Percentiles rank a stretch among this genome's conserved stretches.
phyloP scores from a whole-genome alignment of 1,139 yeast genomes.

The Suhomyces guaymorum region DNA sequence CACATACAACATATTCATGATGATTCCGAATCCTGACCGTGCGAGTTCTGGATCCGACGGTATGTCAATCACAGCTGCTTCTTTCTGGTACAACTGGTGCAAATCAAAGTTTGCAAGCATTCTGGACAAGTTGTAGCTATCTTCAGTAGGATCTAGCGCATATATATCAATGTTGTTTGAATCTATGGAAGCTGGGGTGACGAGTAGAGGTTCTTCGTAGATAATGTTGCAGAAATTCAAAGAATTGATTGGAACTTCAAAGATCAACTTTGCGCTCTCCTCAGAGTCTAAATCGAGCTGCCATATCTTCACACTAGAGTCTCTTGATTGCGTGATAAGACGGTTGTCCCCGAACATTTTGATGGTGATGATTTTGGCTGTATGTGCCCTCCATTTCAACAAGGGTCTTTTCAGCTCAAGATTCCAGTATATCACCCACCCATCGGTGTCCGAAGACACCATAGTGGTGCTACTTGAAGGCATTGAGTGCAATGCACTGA shows the following conservation, averaged over 20 bases:
- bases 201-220: slow-evolving; percentile 26
- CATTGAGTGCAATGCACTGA: slow-evolving; percentile 11
- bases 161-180: slow-evolving; percentile 58
- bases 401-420: slow-evolving; percentile 43
- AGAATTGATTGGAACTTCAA: slow-evolving; percentile 55
- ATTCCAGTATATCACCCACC: slow-evolving; percentile 56
- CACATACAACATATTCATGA: slow-evolving; percentile 50
- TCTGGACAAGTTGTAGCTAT: slow-evolving; percentile 24
- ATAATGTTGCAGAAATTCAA: slow-evolving; percentile 58
- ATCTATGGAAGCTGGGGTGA: slow-evolving; percentile 55
- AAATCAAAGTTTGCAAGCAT: slow-evolving; percentile 30
- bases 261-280: slow-evolving; percentile 7
- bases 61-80: slow-evolving; percentile 15
- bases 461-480: slow-evolving; percentile 14
- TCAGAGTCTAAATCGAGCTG: slow-evolving; percentile 17
- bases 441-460: slow-evolving; percentile 47
- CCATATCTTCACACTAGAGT: slow-evolving; percentile 55
- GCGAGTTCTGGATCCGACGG: slow-evolving; percentile 17
- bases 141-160: slow-evolving; percentile 21
- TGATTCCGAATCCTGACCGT: slow-evolving; percentile 50
- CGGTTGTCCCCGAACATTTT: slow-evolving; percentile 31
- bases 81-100: slow-evolving; percentile 18
- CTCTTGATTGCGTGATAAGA: slow-evolving; percentile 56
- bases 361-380: slow-evolving; percentile 44
- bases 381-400: slow-evolving; percentile 52